Evolutionary conservation across 371 early-diverging fungal genomes (phyloP).

Genomic region (Apophysomyces ossiformis): DNA sequence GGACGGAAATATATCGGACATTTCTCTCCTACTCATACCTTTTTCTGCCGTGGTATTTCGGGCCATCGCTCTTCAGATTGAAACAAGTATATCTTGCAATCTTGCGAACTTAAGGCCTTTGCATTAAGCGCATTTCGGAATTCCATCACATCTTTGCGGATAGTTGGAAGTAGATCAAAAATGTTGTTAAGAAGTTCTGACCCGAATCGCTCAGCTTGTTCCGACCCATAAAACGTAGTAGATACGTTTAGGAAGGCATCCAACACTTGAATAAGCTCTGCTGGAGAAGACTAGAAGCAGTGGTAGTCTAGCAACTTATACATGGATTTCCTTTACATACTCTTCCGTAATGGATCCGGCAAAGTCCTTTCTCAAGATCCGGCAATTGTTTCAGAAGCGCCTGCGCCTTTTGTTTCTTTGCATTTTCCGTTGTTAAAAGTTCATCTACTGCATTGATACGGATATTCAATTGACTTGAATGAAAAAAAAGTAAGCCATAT

Average conservation of each 20-base stretch:
- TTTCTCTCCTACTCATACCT: slow-evolving; percentile 33
- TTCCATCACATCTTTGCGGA: slow-evolving; percentile 32
- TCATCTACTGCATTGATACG: slow-evolving; percentile 76
- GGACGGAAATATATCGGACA: background rate
- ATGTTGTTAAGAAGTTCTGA: slow-evolving; percentile 42
- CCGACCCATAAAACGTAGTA: slow-evolving; percentile 13
- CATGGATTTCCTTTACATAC: slow-evolving; percentile 27
- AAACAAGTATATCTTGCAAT: slow-evolving; percentile 57
- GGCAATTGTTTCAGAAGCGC: slow-evolving; percentile 51
- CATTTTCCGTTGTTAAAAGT: slow-evolving; percentile 45
- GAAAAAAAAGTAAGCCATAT: background rate
- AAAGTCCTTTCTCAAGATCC: slow-evolving; percentile 80
- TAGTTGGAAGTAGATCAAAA: slow-evolving; percentile 47
- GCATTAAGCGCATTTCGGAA: slow-evolving; percentile 46
- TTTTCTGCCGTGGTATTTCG: slow-evolving; percentile 51
- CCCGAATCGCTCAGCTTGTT: slow-evolving; percentile 24
- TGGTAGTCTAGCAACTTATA: background rate
- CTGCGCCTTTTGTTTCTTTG: slow-evolving; percentile 26
- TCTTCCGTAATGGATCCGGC: slow-evolving; percentile 73
- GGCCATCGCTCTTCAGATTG: slow-evolving; percentile 55
- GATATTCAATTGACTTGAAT: slow-evolving; percentile 57
- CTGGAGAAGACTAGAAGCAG: slow-evolving; percentile 54
- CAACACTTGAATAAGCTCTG: slow-evolving; percentile 63
- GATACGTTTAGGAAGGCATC: slow-evolving; percentile 55
- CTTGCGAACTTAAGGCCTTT: slow-evolving; percentile 45